Evolutionary conservation across 2,329 filamentous ascomycete species (phyloP), one percentile per base, ranked within the genome.

Genomic region (Hypomyces rosellus): DNA sequence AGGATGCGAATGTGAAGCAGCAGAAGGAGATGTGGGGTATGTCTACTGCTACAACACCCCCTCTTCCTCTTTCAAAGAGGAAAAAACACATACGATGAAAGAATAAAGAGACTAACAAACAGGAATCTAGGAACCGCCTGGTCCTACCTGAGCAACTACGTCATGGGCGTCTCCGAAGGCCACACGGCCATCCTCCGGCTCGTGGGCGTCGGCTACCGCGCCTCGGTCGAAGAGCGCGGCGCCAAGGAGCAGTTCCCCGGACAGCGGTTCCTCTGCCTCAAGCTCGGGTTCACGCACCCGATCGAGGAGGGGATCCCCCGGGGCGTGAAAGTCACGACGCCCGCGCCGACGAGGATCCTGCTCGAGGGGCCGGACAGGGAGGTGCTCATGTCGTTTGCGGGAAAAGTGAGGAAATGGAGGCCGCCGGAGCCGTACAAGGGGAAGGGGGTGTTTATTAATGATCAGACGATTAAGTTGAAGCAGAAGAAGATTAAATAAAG

Each of bases 371-470:
- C 85, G 47, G 82, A 97, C 66, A 90, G 89, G 66, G 85, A 95
- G 70, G 79, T 85, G 45, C 83, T 99, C 56, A 93, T 90, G 78
- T 84, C 87, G 52, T 96, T 97, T 69, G 93, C 93, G 15, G 93
- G 93, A 1, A 76, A 85, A 60, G 95, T 99, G 59, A 79, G 89
- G 61, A 80, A 76, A 70, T 97, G 92, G 92, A 85, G 93, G 65
- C 81, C 80, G 57, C 93, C 93, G 30, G 93, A 99, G 74, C 93
- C 93, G 57, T 99, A 99, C 73, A 99, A 99, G 82, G 93, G 93
- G 59, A 97, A 99, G 82, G 93, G 93, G 61, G 95, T 99, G 61
- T 99, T 97, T 68, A 85, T 99, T 62, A 95, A 97, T 65, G 89
- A 91, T 56, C 90, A 99, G 78, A 96, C 90, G 30, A 96, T 99